phyloP scores from a whole-genome alignment of 78 protist genomes.

The Speleostelium caveatum region DNA sequence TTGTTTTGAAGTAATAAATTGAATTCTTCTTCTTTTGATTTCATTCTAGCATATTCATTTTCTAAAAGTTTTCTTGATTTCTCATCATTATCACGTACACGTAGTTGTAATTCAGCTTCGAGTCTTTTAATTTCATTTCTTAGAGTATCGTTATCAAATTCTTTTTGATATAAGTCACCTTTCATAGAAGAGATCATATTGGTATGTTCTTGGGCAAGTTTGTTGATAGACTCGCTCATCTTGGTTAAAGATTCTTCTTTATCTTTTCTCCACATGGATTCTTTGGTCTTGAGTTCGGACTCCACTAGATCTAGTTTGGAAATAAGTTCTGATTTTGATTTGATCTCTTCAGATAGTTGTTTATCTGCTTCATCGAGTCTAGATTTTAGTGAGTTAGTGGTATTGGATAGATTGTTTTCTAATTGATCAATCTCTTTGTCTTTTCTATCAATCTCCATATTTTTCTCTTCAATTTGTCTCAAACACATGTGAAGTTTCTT shows the following conservation, averaged over 20 bases:
- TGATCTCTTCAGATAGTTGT: neutral
- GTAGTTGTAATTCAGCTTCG: slow-evolving; percentile 23
- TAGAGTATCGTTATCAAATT: slow-evolving; percentile 5
- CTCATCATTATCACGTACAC: slow-evolving; percentile 41
- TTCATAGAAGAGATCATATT: neutral
- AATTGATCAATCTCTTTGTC: neutral
- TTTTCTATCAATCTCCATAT: slow-evolving; percentile 9
- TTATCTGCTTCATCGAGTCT: slow-evolving; percentile 7
- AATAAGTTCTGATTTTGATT: neutral
- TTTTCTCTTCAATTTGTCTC: neutral
- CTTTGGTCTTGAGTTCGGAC: slow-evolving; percentile 37
- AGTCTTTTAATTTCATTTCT: slow-evolving; percentile 29
- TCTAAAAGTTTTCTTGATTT: slow-evolving; percentile 38
- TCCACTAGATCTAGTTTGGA: neutral
- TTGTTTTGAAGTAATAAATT: neutral
- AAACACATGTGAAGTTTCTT: neutral
- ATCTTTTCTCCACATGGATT: slow-evolving; percentile 3
- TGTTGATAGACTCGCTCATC: slow-evolving; percentile 15
- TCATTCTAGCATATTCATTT: slow-evolving; percentile 33
- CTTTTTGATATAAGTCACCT: neutral
- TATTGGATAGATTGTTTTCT: neutral
- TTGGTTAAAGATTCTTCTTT: neutral
- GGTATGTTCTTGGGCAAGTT: slow-evolving; percentile 36
- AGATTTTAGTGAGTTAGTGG: neutral
- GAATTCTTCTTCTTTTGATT: slow-evolving; percentile 45